These are phyloP conservation scores for Coemansia furcata DNA, from an alignment of 192 early-diverging fungal genomes.

Conservation along the genomic window DNA sequence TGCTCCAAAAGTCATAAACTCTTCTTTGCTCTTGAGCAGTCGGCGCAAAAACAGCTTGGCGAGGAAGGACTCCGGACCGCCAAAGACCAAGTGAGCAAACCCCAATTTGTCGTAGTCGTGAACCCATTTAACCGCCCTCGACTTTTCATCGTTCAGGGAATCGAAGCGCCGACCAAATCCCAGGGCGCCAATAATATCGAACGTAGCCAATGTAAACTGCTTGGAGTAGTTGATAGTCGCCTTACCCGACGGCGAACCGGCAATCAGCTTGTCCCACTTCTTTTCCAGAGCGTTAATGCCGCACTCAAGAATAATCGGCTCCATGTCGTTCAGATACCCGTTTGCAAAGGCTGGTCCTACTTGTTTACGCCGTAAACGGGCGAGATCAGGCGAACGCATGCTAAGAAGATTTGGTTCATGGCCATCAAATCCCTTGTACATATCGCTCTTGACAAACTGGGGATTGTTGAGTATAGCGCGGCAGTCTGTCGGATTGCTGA, in stretches of 20 bases:
- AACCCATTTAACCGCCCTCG: slow-evolving; percentile 24
- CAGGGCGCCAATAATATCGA: slow-evolving; percentile 28
- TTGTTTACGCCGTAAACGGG: slow-evolving; percentile 16
- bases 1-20: slow-evolving; percentile 21
- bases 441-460: slow-evolving; percentile 22
- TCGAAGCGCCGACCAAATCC: slow-evolving; percentile 41
- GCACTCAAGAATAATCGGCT: slow-evolving; percentile 30
- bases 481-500: slow-evolving; percentile 27
- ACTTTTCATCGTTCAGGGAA: slow-evolving; percentile 16
- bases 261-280: slow-evolving; percentile 25
- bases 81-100: background rate
- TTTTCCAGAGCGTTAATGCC: slow-evolving; percentile 19
- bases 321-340: slow-evolving; percentile 18
- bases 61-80: slow-evolving; percentile 9
- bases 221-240: slow-evolving; percentile 20
- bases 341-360: slow-evolving; percentile 31
- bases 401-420: slow-evolving; percentile 26
- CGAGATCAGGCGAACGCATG: slow-evolving; percentile 20
- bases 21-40: slow-evolving; percentile 15
- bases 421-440: slow-evolving; percentile 21
- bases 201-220: slow-evolving; percentile 24
- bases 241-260: background rate
- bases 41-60: background rate
- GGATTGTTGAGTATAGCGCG: slow-evolving; percentile 20
- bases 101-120: slow-evolving; percentile 9